These are phyloP conservation scores for Neurospora sublineolata DNA, from an alignment of 495 filamentous ascomycete genomes.

Conservation along the genomic window DNA sequence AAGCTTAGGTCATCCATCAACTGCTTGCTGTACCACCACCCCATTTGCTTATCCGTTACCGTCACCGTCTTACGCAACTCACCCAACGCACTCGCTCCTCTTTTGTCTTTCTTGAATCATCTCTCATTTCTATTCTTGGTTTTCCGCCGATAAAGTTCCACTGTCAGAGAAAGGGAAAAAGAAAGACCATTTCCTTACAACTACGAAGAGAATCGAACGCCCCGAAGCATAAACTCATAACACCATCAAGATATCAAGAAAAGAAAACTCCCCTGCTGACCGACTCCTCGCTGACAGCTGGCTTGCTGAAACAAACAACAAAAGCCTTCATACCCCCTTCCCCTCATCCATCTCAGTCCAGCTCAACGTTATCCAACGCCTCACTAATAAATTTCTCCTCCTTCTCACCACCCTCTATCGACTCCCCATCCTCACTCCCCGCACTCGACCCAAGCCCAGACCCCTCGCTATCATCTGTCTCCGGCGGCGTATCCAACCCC, in stretches of 20 bases:
- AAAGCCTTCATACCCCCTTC: too few relatives aligned
- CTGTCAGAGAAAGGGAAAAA: not conserved
- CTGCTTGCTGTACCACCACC: not conserved
- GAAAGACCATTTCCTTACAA: not conserved
- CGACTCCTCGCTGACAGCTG: not conserved
- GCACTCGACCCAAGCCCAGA: slow-evolving; percentile 11
- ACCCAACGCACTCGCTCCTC: not conserved
- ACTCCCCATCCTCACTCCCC: slow-evolving; percentile 24
- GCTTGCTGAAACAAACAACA: not conserved
- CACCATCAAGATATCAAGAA: not conserved
- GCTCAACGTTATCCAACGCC: slow-evolving; percentile 32
- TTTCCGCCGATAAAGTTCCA: not conserved
- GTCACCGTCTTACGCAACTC: not conserved
- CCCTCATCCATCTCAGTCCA: too few relatives aligned
- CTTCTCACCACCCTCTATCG: slow-evolving; percentile 13
- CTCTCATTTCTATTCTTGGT: not conserved
- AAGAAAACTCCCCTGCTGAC: not conserved
- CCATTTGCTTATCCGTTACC: not conserved
- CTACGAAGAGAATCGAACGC: not conserved
- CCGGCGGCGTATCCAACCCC: slow-evolving; percentile 31
- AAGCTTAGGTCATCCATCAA: not conserved
- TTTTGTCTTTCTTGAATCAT: not conserved
- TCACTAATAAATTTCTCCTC: slow-evolving; percentile 26
- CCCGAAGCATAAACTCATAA: not conserved
- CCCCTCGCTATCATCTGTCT: slow-evolving; percentile 36